Evolutionary conservation across 257 asterid genomes (phyloP).

Genomic region (Nemophila menziesii): DNA sequence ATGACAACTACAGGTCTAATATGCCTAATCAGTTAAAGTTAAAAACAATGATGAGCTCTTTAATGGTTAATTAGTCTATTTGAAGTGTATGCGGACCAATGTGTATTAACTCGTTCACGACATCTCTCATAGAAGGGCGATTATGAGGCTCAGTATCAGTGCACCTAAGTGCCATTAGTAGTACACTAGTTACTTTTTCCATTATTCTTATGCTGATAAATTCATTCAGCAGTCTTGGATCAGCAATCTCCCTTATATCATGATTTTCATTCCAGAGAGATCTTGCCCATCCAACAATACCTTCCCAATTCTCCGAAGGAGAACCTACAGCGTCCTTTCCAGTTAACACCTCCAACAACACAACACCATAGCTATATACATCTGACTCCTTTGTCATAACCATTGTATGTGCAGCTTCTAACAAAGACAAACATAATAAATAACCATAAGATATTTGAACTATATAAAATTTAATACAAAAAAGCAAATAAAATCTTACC

Average conservation of each 20-base stretch:
- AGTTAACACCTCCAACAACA: slow-evolving; percentile 55
- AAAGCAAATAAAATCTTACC: slow-evolving; percentile 25
- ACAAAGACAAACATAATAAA: slow-evolving; percentile 9
- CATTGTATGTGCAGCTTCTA: slow-evolving; percentile 62
- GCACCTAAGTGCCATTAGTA: slow-evolving; percentile 54
- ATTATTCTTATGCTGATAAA: slow-evolving; percentile 35
- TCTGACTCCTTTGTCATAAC: slow-evolving; percentile 51
- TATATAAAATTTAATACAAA: background rate
- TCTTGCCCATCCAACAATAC: slow-evolving; percentile 43
- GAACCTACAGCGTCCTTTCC: slow-evolving; percentile 47
- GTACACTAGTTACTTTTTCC: slow-evolving; percentile 38
- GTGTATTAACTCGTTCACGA: slow-evolving; percentile 41
- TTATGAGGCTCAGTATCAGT: slow-evolving; percentile 40
- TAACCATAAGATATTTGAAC: background rate
- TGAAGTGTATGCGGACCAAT: too few relatives aligned
- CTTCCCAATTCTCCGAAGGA: slow-evolving; percentile 29
- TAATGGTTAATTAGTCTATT: too few relatives aligned
- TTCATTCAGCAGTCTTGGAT: slow-evolving; percentile 40
- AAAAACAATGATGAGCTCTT: too few relatives aligned
- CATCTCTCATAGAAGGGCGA: slow-evolving; percentile 77
- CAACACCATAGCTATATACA: slow-evolving; percentile 70
- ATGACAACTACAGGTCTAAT: too few relatives aligned
- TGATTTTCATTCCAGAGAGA: slow-evolving; percentile 27
- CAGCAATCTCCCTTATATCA: slow-evolving; percentile 36
- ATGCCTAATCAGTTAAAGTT: too few relatives aligned